Conservation (phyloP, 495 filamentous ascomycete genomes). For the Collariella sp. region DNA sequence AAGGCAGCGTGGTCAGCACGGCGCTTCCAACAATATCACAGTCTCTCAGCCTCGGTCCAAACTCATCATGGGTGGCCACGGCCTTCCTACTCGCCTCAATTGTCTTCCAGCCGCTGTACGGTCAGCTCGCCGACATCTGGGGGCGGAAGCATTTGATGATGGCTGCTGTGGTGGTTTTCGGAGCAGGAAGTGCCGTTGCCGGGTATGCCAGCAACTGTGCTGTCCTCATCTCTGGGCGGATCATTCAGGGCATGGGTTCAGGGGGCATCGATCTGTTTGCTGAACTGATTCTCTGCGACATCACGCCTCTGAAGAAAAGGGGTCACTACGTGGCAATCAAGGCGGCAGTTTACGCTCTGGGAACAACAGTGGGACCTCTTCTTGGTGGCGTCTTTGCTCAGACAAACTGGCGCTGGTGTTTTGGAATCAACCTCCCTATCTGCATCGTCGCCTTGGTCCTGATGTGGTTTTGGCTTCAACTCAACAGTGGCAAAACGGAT, state of each 20-base stretch:
- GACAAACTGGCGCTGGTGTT: conserved; percentile 24
- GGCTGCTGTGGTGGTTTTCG: conserved; percentile 32
- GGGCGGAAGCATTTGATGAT: conserved; percentile 43
- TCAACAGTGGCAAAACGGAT: conserved; percentile 11
- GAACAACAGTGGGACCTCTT: conserved; percentile 63
- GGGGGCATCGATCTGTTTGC: conserved; percentile 53
- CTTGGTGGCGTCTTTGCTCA: conserved; percentile 67
- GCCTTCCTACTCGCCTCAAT: conserved; percentile 23
- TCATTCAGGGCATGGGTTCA: conserved; percentile 71
- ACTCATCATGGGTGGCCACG: conserved; percentile 27
- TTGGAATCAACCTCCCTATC: conserved; percentile 25
- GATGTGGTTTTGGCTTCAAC: conserved; percentile 26
- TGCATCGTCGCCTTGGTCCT: conserved; percentile 18
- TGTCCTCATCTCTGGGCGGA: conserved; percentile 66
- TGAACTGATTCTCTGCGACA: conserved; percentile 49
- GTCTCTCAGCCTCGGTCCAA: conserved; percentile 23
- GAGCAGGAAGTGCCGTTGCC: conserved; percentile 37
- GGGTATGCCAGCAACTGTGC: conserved; percentile 27
- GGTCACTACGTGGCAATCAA: conserved; percentile 50
- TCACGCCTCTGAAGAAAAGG: conserved; percentile 62
- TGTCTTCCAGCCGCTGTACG: conserved; percentile 30
- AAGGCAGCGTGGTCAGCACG: conserved; percentile 45
- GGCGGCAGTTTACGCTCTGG: conserved; percentile 64
- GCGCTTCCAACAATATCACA: conserved; percentile 37
- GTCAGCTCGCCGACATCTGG: conserved; percentile 43